Percentiles rank a stretch among this genome's conserved stretches.
Evolutionary conservation across 2,329 filamentous ascomycete species (phyloP).

Genomic region (Monosporascus sp.): DNA sequence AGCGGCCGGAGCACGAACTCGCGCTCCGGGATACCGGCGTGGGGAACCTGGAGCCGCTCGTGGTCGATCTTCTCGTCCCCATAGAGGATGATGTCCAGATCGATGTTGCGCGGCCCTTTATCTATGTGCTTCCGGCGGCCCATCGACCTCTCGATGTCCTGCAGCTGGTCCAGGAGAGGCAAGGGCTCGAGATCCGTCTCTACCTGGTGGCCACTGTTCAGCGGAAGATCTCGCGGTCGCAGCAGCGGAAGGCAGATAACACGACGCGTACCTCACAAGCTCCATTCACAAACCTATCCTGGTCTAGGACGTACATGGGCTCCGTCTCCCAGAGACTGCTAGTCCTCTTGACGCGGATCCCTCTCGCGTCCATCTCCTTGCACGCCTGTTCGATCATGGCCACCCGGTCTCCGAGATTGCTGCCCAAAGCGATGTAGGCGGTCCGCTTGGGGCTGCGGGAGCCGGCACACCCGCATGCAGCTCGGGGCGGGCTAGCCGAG

Average conservation of each 20-base stretch:
- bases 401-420: constrained; percentile 84
- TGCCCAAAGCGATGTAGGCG: constrained; percentile 84
- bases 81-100: constrained; percentile 87
- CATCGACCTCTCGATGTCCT: constrained; percentile 74
- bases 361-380: constrained; percentile 64
- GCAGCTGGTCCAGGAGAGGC: constrained; percentile 71
- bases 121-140: constrained; percentile 81
- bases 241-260: background rate
- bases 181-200: constrained; percentile 73
- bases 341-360: constrained; percentile 70
- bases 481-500: constrained; percentile 10
- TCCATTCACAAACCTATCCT: constrained; percentile 85
- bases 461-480: constrained; percentile 22
- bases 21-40: constrained; percentile 77
- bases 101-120: constrained; percentile 91
- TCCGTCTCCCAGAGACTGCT: constrained; percentile 92
- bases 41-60: constrained; percentile 76
- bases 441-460: constrained; percentile 28
- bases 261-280: constrained; percentile 70
- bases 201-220: constrained; percentile 48
- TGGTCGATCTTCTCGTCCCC: constrained; percentile 59
- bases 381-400: constrained; percentile 82
- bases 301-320: constrained; percentile 93
- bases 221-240: background rate
- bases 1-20: constrained; percentile 91